Percentiles rank a stretch among this genome's conserved stretches.
Conservation (phyloP, 169 alveolate genomes). For the Miamiensis avidus region DNA sequence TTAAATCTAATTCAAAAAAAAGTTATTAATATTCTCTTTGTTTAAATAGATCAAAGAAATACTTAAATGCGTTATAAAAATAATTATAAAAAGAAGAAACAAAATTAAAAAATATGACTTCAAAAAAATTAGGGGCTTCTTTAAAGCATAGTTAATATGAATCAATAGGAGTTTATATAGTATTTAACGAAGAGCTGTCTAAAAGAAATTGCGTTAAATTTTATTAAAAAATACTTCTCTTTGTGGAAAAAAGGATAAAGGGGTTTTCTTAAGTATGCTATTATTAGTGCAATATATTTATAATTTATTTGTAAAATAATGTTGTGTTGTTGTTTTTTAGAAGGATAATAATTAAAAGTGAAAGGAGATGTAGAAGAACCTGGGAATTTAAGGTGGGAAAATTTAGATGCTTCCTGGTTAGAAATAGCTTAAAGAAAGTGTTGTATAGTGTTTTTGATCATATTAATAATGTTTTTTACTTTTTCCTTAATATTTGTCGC, state of each 20-base stretch:
- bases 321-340: no score
- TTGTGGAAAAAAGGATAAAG: not conserved
- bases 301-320: no score
- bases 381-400: constrained; percentile 43
- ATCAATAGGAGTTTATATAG: constrained; percentile 26
- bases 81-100: constrained; percentile 20
- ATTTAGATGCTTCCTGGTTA: constrained; percentile 31
- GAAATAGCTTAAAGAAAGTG: constrained; percentile 23
- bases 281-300: no score
- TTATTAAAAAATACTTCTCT: not conserved
- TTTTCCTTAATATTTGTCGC: constrained; percentile 31
- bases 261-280: not conserved
- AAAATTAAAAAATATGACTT: not conserved
- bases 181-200: constrained; percentile 20
- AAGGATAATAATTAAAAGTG: constrained; percentile 15
- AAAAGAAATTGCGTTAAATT: not conserved
- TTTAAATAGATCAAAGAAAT: no score
- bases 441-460: constrained; percentile 6
- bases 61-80: not conserved
- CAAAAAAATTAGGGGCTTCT: constrained; percentile 10
- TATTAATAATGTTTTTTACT: constrained; percentile 36
- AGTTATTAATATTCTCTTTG: no score
- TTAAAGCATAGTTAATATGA: constrained; percentile 39
- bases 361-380: constrained; percentile 39
- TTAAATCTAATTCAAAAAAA: no score